These are phyloP conservation scores for Clarkia xantiana DNA, from an alignment of 345 rosid species.

Conservation along the genomic window DNA sequence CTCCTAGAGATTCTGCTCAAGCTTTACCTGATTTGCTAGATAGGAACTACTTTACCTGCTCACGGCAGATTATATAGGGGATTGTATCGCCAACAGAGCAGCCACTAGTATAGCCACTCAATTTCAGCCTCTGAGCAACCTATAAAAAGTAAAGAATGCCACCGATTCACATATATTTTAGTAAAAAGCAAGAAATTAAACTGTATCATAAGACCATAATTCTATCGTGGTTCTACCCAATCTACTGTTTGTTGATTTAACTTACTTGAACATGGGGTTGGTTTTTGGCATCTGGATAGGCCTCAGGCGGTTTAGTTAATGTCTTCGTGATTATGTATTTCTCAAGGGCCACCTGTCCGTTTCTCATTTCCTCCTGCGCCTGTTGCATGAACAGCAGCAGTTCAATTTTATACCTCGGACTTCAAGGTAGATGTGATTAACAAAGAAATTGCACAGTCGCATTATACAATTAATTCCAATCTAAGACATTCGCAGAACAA, in stretches of 20 bases:
- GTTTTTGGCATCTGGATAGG: constrained; percentile 89
- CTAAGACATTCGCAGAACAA: not conserved
- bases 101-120: constrained; percentile 70
- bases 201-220: not conserved
- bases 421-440: not conserved
- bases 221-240: not conserved
- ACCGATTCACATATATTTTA: constrained; percentile 5
- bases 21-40: not conserved
- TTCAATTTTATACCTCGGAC: not conserved
- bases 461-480: not conserved
- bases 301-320: constrained; percentile 87
- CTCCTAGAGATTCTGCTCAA: not conserved
- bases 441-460: not conserved
- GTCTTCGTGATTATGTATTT: constrained; percentile 89
- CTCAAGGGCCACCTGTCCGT: constrained; percentile 78
- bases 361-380: constrained; percentile 87
- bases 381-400: constrained; percentile 22
- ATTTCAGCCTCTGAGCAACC: constrained; percentile 90
- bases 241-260: constrained; percentile 7
- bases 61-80: constrained; percentile 84
- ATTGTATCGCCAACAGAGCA: constrained; percentile 74
- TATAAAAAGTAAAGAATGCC: constrained; percentile 21
- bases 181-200: not conserved
- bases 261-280: constrained; percentile 95
- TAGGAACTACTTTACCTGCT: constrained; percentile 46